Percentiles rank a stretch among this genome's conserved stretches.
phyloP scores from a whole-genome alignment of 169 alveolate species.

The Plasmodium gonderi region DNA sequence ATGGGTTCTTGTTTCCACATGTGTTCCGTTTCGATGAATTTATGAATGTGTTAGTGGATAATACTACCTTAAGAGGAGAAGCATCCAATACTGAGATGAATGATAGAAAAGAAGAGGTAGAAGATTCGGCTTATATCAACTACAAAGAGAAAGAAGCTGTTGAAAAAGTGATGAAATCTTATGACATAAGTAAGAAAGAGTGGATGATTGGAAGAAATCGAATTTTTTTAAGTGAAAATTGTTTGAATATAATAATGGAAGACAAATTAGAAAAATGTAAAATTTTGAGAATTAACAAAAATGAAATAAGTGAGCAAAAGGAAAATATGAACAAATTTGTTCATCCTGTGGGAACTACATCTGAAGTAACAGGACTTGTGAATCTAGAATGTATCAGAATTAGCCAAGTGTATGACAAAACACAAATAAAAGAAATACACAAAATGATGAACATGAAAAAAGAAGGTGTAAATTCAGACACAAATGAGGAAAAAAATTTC shows the following conservation, averaged over 20 bases:
- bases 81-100: neutral
- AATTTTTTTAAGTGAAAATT: neutral
- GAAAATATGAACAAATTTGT: neutral
- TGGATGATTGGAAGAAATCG: slow-evolving; percentile 16
- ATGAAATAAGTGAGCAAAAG: neutral
- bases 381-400: neutral
- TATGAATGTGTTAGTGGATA: neutral
- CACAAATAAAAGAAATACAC: neutral
- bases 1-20: slow-evolving; percentile 23
- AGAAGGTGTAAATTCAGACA: neutral
- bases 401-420: neutral
- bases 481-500: neutral
- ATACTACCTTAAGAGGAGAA: neutral
- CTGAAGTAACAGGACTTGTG: neutral
- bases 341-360: neutral
- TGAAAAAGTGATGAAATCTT: neutral
- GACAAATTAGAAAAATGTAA: neutral
- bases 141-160: neutral
- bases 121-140: neutral
- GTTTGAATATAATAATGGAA: neutral
- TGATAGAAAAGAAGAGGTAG: neutral
- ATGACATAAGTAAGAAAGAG: slow-evolving; percentile 5
- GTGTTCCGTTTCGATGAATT: slow-evolving; percentile 21
- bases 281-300: neutral
- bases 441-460: neutral